phyloP scores from a whole-genome alignment of 768 basidiomycete species.

The Mrakia hoshinonis region DNA sequence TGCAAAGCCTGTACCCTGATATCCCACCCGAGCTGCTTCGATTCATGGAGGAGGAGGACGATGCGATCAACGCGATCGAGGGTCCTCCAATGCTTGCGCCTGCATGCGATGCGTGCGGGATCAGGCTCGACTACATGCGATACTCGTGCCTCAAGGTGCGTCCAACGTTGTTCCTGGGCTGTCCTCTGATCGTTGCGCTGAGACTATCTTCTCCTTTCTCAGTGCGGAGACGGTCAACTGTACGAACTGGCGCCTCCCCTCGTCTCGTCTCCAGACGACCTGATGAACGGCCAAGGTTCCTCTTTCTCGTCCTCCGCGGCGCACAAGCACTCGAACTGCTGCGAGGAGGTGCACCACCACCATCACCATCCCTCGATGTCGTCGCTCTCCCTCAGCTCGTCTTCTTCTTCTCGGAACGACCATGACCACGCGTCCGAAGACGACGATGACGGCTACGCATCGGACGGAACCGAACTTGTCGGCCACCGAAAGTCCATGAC shows the following conservation, averaged over 20 bases:
- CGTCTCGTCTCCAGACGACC: neutral
- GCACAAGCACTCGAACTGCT: neutral
- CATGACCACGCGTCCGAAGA: neutral
- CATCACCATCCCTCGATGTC: neutral
- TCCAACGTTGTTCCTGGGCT: neutral
- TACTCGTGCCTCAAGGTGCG: conserved; percentile 77
- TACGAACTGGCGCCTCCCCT: conserved; percentile 11
- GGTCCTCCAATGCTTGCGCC: conserved; percentile 12
- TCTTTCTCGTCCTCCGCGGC: neutral
- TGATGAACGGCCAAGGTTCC: neutral
- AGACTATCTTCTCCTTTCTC: neutral
- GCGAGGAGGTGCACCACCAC: conserved; percentile 7
- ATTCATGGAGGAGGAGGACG: conserved; percentile 18
- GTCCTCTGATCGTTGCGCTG: neutral
- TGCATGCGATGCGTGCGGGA: conserved; percentile 68
- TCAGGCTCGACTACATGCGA: conserved; percentile 65
- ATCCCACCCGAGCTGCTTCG: conserved; percentile 19
- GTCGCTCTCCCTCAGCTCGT: neutral
- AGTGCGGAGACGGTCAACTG: conserved; percentile 14
- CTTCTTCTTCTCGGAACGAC: neutral
- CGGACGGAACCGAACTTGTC: conserved; percentile 25
- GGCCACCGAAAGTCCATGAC: conserved; percentile 15
- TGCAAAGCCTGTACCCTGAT: neutral
- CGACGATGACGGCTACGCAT: conserved; percentile 28
- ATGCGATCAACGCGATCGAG: neutral